Percentiles rank a stretch among this genome's conserved stretches.
Conservation (phyloP, 2,329 filamentous ascomycete genomes). For the Aspergillus proliferans region DNA sequence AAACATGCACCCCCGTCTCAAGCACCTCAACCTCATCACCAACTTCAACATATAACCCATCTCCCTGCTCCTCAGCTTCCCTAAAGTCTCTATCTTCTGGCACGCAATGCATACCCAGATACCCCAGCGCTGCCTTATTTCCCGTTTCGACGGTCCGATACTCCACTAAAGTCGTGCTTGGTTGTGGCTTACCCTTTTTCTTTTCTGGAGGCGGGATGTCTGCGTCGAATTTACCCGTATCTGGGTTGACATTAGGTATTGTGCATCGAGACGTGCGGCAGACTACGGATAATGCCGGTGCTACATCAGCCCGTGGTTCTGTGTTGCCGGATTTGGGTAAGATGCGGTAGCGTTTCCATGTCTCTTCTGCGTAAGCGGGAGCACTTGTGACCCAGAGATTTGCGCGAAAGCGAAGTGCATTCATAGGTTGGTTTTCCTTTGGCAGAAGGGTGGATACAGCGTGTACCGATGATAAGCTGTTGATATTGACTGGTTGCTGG, state of each 20-base stretch:
- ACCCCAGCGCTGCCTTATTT: conserved; percentile 14
- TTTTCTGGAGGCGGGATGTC: conserved; percentile 11
- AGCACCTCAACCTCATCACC: conserved; percentile 16
- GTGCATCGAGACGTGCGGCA: conserved; percentile 19
- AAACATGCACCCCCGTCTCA: conserved; percentile 13
- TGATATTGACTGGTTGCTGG: conserved; percentile 17
- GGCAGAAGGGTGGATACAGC: conserved; percentile 15
- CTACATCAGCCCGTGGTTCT: conserved; percentile 5
- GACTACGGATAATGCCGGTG: conserved; percentile 13
- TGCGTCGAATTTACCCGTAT: conserved; percentile 12
- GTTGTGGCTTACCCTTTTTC: conserved; percentile 15
- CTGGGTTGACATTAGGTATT: conserved; percentile 16
- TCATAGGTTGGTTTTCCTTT: conserved; percentile 14
- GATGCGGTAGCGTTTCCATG: conserved; percentile 16
- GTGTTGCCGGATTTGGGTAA: background rate
- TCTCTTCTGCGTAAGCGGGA: conserved; percentile 16
- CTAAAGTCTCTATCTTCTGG: conserved; percentile 14
- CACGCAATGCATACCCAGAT: conserved; percentile 19
- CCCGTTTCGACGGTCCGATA: conserved; percentile 13
- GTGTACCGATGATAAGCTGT: conserved; percentile 16
- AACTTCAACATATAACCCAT: conserved; percentile 12
- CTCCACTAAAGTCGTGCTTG: conserved; percentile 14
- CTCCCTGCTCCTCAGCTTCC: conserved; percentile 5
- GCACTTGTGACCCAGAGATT: conserved; percentile 14
- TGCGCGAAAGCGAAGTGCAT: conserved; percentile 16